These are phyloP conservation scores for Plantago coronopus DNA, from an alignment of 305 asterid species.

Conservation along the genomic window DNA sequence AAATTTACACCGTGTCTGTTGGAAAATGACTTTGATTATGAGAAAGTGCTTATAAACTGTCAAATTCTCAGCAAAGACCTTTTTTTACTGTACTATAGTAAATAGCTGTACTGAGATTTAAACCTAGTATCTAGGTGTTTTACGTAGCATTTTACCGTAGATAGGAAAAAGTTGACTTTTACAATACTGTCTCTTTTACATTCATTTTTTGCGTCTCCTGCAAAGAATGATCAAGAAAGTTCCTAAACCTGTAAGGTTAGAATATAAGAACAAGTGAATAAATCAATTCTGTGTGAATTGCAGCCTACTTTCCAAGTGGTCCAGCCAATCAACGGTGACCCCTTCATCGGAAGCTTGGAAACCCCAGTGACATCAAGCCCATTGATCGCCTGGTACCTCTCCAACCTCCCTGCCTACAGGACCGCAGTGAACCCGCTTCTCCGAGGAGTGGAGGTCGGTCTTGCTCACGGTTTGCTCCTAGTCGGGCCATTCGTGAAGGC, in stretches of 20 bases:
- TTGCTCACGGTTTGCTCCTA: constrained; percentile 86
- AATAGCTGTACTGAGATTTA: too few species aligned
- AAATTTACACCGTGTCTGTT: too few species aligned
- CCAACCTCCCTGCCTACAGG: constrained; percentile 91
- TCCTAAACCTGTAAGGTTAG: not conserved
- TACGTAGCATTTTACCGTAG: too few species aligned
- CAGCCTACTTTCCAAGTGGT: constrained; percentile 96
- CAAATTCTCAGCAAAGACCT: too few species aligned
- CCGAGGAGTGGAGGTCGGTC: constrained; percentile 86
- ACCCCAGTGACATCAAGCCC: constrained; percentile 97
- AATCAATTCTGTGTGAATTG: constrained; percentile 9
- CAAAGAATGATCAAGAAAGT: too few species aligned
- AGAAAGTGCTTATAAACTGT: too few species aligned
- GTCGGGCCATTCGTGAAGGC: constrained; percentile 89
- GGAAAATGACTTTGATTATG: too few species aligned
- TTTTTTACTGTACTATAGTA: too few species aligned
- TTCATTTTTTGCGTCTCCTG: too few species aligned
- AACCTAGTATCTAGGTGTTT: too few species aligned
- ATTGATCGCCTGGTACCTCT: constrained; percentile 90
- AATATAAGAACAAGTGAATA: not conserved
- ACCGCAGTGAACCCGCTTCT: constrained; percentile 95
- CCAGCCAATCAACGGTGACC: constrained; percentile 93
- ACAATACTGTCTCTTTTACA: too few species aligned
- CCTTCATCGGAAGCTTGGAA: constrained; percentile 92
- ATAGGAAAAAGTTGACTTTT: too few species aligned